These are phyloP conservation scores for Trichosanthes cucumerina DNA, from an alignment of 306 rosid genomes.

Conservation along the genomic window DNA sequence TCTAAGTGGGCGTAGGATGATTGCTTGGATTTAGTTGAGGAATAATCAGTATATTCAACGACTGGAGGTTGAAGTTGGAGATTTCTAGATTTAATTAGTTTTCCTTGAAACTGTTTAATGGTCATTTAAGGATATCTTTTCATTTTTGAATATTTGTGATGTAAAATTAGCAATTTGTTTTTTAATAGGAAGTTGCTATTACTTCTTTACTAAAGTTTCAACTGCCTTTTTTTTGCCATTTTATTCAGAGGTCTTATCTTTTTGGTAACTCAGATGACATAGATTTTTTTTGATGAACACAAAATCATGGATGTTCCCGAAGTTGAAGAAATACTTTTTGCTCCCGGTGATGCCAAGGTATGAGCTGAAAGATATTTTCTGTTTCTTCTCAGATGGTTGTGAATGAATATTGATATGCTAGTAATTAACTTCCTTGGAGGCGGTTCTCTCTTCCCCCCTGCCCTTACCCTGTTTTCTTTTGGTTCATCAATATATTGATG, in stretches of 20 bases:
- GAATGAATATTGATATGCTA: background rate
- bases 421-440: background rate
- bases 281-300: background rate
- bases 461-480: background rate
- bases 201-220: background rate
- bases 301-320: conserved; percentile 11
- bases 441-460: background rate
- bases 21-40: background rate
- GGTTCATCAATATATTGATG: background rate
- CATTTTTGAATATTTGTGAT: background rate
- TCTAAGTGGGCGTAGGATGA: background rate
- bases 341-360: conserved; percentile 15
- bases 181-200: background rate
- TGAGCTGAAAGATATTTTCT: background rate
- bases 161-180: background rate
- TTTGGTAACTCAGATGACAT: conserved; percentile 5
- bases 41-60: background rate
- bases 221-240: background rate
- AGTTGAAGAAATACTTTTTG: conserved; percentile 8
- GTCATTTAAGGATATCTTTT: background rate
- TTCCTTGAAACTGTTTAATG: background rate
- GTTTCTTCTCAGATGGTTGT: background rate
- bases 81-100: conserved; percentile 1
- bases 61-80: background rate
- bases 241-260: background rate